A percentile compares a stretch with the other conserved stretches of the same genome.
Conservation (phyloP, 805 yeast genomes). For the Myxozyma mucilagina region DNA sequence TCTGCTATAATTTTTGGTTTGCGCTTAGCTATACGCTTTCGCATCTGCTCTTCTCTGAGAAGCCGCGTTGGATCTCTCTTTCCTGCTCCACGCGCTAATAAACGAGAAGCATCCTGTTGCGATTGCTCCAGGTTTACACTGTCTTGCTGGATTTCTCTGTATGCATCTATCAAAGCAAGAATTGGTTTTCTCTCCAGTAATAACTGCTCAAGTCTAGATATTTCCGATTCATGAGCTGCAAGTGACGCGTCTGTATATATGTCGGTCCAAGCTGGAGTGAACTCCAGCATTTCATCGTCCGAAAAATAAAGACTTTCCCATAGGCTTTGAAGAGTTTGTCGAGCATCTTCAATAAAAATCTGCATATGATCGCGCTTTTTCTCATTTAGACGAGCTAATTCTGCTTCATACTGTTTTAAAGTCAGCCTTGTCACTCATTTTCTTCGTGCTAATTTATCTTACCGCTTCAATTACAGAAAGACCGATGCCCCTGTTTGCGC, state of each 20-base stretch:
- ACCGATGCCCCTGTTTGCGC: constrained; percentile 41
- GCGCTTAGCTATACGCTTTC: constrained; percentile 65
- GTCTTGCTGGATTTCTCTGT: constrained; percentile 59
- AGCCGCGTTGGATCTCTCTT: constrained; percentile 61
- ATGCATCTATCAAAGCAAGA: constrained; percentile 55
- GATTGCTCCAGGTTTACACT: constrained; percentile 65
- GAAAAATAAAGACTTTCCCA: constrained; percentile 68
- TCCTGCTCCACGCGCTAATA: constrained; percentile 53
- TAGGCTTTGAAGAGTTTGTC: constrained; percentile 56
- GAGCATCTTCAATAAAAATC: constrained; percentile 62
- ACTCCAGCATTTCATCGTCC: constrained; percentile 50
- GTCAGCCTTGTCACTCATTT: constrained; percentile 34
- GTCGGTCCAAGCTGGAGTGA: constrained; percentile 48
- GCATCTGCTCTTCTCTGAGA: constrained; percentile 72
- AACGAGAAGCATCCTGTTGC: constrained; percentile 75
- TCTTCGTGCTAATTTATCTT: neutral
- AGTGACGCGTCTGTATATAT: constrained; percentile 61
- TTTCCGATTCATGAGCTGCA: constrained; percentile 63
- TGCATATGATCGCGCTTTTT: constrained; percentile 67
- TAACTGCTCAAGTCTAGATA: constrained; percentile 52
- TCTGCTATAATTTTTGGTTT: constrained; percentile 63
- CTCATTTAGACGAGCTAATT: constrained; percentile 56
- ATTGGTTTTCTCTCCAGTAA: constrained; percentile 55
- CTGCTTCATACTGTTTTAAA: constrained; percentile 46
- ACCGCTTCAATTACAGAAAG: constrained; percentile 28